These are phyloP conservation scores for Prunus padus DNA, from an alignment of 306 rosid species.

Conservation along the genomic window DNA sequence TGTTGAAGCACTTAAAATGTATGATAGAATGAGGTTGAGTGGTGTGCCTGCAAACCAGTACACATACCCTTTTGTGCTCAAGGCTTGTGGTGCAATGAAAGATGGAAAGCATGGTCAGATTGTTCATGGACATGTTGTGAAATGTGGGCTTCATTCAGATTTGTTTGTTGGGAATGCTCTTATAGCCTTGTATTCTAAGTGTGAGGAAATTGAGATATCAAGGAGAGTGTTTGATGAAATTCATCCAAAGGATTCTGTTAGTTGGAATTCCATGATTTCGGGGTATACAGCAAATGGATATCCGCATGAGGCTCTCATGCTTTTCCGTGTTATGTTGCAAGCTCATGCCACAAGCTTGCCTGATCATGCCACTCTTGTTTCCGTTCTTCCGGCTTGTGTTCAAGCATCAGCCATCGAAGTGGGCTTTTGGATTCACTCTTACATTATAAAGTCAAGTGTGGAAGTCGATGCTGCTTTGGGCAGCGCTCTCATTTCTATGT, in stretches of 20 bases:
- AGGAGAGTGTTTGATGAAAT: conserved; percentile 59
- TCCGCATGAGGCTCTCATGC: conserved; percentile 45
- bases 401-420: conserved; percentile 52
- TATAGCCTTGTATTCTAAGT: conserved; percentile 58
- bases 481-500: conserved; percentile 63
- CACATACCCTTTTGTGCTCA: conserved; percentile 69
- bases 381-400: conserved; percentile 63
- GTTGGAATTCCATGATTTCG: conserved; percentile 81
- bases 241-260: conserved; percentile 45
- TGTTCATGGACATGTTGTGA: conserved; percentile 63
- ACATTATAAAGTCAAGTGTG: conserved; percentile 55
- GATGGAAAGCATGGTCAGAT: conserved; percentile 41
- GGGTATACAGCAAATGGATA: conserved; percentile 54
- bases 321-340: conserved; percentile 48
- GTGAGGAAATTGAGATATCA: conserved; percentile 43
- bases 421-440: conserved; percentile 71
- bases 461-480: conserved; percentile 52
- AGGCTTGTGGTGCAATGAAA: conserved; percentile 67
- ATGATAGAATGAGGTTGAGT: conserved; percentile 40
- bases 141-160: conserved; percentile 65
- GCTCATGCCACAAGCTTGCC: conserved; percentile 34
- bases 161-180: conserved; percentile 62
- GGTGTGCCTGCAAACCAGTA: conserved; percentile 48
- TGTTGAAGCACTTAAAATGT: conserved; percentile 48
- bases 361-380: conserved; percentile 60